Base-by-base conservation (phyloP, 768 basidiomycete species). In the Leccinum ochraceum region DNA sequence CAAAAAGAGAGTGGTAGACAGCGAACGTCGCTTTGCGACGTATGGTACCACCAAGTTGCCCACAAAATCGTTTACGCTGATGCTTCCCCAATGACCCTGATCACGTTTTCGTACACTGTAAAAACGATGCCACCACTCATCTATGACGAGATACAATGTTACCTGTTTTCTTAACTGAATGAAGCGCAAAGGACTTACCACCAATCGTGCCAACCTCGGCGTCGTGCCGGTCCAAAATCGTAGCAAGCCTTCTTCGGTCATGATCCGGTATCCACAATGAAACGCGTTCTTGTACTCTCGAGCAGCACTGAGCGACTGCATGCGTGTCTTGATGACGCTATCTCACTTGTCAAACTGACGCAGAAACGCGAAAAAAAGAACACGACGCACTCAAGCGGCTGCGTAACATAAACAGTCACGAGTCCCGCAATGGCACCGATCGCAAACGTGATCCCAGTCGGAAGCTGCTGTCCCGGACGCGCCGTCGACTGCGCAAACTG, bases 161-260 rank as follows among this genome's bases (percentile, higher is more conserved):
- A 39, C 52, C 46, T 14, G 53, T 44, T 37, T 42, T 4, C 42
- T 42, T 42, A n/a, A 42, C 9, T 42, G 54, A 32, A 17, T 30
- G 44, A 54, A 57, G 50, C 30, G 1, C 17, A 62, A 34, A 26
- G 20, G 14, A 78, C 90, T 75, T 67, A 94, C 90, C 70, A 96
- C 88, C 53, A 99, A 74, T 30, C 97, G 82, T 7, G 86, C 85
- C 28, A 99, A 74, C 61, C 96, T 79, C 0, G 97, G 97, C 4
- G 95, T 96, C 7, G 96, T 94, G 3, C 97, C 97, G 3, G 90
- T 92, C 97, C 97, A 99, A 75, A 99, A 97, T 53, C 90, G 83
- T n/a, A 86, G 67, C 7, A 97, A 65, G 3, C 97, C 97, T 69
- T 98, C 95, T 74, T 98, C 96, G 0, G 88, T 94, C 64, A 94